Evolutionary conservation across 1,284 basidiomycete genomes (phyloP), one percentile per base, ranked within the genome.

Genomic region (Moesziomyces globuligerus): DNA sequence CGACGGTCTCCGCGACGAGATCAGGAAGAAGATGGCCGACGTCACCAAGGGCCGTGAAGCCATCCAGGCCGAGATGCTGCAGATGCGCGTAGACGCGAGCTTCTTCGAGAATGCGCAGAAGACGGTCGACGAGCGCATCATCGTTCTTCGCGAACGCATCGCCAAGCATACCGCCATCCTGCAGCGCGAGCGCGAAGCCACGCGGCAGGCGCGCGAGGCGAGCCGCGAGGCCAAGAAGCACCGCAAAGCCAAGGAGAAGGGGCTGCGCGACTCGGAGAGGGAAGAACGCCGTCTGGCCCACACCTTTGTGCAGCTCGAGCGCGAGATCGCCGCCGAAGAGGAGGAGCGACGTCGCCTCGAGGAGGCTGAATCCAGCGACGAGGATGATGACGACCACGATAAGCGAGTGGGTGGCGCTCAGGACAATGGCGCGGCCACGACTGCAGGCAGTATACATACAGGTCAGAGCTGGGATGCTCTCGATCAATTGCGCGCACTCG

Each of bases 41-140:
- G 56, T 72, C 38, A 39, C 50, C 32, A 48, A 51, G 36, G 64
- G 69, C 6, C 69, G 59, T 13, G 48, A 60, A 40, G 49, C 54
- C 45, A 53, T 72, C 26, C 69, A 60, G 28, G 64, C 55, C 36
- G 69, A 72, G 47, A 60, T 72, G 64, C 51, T 72, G 15, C 65
- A 67, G 48, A 58, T 72, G 58, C 41, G 65, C 7, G 69, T 72
- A 18, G 69, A 72, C 46, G 65, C 58, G 24, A 57, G 65, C 51
- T 72, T 72, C 26, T 72, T 59, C 24, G 69, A 72, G 41, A 58
- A 55, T 25, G 69, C 69, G 5, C 62, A 72, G 18, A 72, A 68
- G 47, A 60, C 69, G 21, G 59, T 72, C 42, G 69, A 72, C 26
- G 64, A 72, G 34, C 58, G 69, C 25, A 72, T 72, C 36, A 17